Evolutionary conservation across 306 rosid genomes (phyloP).

Genomic region (Cicer pinnatifidum): DNA sequence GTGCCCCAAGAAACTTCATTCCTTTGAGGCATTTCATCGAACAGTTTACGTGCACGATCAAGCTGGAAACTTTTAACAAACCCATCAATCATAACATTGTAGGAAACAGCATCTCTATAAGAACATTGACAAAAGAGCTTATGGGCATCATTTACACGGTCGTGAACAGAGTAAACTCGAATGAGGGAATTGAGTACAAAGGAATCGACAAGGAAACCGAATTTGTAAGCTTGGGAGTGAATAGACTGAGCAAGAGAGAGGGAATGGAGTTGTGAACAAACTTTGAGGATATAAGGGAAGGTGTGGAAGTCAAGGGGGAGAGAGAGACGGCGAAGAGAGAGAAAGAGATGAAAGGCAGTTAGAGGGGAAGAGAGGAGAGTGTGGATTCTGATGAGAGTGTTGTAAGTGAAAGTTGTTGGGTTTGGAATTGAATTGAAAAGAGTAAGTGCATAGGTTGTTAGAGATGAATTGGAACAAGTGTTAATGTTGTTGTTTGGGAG

Average conservation of each 20-base stretch:
- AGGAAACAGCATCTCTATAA: constrained; percentile 56
- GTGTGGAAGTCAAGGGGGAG: constrained; percentile 75
- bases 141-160: constrained; percentile 48
- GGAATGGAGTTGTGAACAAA: constrained; percentile 50
- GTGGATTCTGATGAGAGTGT: constrained; percentile 72
- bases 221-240: constrained; percentile 63
- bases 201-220: constrained; percentile 52
- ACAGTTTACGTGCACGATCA: constrained; percentile 52
- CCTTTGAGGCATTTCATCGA: constrained; percentile 59
- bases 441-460: constrained; percentile 51
- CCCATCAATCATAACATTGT: constrained; percentile 65
- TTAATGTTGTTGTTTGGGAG: not conserved
- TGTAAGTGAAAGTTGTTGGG: constrained; percentile 70
- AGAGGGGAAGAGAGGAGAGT: constrained; percentile 60
- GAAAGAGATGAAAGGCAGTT: constrained; percentile 57
- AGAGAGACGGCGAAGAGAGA: constrained; percentile 57
- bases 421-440: constrained; percentile 59
- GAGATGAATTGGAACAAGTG: not conserved
- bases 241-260: constrained; percentile 50
- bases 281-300: constrained; percentile 69
- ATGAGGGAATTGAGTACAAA: constrained; percentile 62
- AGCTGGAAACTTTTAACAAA: constrained; percentile 56
- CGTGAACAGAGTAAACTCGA: constrained; percentile 48
- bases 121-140: constrained; percentile 50
- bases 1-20: constrained; percentile 78